A percentile compares a stretch with the other conserved stretches of the same genome.
Evolutionary conservation across 106 monocot genomes (phyloP).

Genomic region (Dendrobium nobile): DNA sequence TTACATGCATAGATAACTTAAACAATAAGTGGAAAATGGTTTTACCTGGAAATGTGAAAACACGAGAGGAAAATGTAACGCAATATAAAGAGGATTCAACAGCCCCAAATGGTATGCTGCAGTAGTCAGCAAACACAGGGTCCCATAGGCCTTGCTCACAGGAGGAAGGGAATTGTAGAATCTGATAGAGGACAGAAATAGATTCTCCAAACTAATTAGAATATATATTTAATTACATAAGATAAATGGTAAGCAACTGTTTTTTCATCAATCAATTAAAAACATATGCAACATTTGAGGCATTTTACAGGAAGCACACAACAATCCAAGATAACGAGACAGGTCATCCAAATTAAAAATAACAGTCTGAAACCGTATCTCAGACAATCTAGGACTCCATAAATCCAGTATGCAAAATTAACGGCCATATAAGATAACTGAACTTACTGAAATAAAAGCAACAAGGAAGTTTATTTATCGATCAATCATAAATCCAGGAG

Average conservation of each 20-base stretch:
- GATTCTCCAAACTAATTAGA: neutral
- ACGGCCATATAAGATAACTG: neutral
- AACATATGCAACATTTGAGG: neutral
- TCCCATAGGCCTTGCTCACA: constrained; percentile 79
- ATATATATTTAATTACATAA: neutral
- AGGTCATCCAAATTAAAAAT: neutral
- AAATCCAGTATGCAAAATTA: neutral
- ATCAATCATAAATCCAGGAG: too few relatives aligned
- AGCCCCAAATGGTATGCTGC: constrained; percentile 34
- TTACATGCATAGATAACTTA: neutral
- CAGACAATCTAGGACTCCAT: neutral
- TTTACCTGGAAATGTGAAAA: constrained; percentile 8
- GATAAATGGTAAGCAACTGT: neutral
- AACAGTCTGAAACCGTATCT: neutral
- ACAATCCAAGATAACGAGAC: neutral
- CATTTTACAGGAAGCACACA: neutral
- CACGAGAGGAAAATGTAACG: constrained; percentile 28
- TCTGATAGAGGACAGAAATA: constrained; percentile 28
- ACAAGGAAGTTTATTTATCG: neutral
- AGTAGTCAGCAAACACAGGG: constrained; percentile 66
- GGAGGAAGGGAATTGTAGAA: constrained; percentile 94
- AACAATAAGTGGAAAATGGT: neutral
- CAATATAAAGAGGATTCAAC: constrained; percentile 18
- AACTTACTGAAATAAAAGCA: neutral
- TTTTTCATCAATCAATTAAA: neutral